Conservation (phyloP, 2,329 filamentous ascomycete genomes). For the Bipolaris oryzae region DNA sequence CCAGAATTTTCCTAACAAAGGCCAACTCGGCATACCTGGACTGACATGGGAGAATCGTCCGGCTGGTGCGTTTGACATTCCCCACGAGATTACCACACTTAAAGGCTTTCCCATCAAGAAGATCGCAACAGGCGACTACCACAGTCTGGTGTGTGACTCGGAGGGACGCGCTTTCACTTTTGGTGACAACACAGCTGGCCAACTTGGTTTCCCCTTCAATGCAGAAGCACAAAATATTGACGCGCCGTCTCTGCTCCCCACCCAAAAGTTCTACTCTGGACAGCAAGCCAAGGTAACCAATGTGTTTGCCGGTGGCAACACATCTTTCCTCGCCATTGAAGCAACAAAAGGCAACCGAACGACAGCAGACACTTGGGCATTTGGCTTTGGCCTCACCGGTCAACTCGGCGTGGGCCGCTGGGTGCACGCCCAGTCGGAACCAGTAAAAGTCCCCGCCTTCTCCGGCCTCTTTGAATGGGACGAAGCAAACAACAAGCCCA, state of each 20-base stretch:
- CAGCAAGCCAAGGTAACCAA: conserved; percentile 71
- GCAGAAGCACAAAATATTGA: conserved; percentile 68
- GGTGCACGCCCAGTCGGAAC: conserved; percentile 81
- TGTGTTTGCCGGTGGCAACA: conserved; percentile 83
- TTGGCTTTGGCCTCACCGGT: conserved; percentile 84
- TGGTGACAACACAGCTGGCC: conserved; percentile 90
- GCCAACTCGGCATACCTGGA: conserved; percentile 86
- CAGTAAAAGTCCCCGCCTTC: conserved; percentile 80
- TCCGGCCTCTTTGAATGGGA: conserved; percentile 88
- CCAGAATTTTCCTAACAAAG: conserved; percentile 76
- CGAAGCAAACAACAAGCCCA: conserved; percentile 68
- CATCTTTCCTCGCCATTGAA: conserved; percentile 87
- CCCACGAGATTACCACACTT: conserved; percentile 77
- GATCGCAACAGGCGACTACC: conserved; percentile 84
- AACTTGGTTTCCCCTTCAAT: conserved; percentile 80
- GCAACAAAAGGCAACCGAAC: conserved; percentile 67
- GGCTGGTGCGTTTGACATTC: conserved; percentile 76
- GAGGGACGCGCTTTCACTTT: conserved; percentile 82
- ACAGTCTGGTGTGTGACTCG: conserved; percentile 79
- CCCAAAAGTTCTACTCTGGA: conserved; percentile 73
- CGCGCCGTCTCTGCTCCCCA: conserved; percentile 71
- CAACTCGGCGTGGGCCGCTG: conserved; percentile 83
- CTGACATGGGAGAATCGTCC: conserved; percentile 81
- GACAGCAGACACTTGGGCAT: conserved; percentile 82
- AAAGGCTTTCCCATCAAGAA: conserved; percentile 72